A percentile compares a stretch with the other conserved stretches of the same genome.
Conservation (phyloP, 2,329 filamentous ascomycete species). For the Sordariomycetes sp. region DNA sequence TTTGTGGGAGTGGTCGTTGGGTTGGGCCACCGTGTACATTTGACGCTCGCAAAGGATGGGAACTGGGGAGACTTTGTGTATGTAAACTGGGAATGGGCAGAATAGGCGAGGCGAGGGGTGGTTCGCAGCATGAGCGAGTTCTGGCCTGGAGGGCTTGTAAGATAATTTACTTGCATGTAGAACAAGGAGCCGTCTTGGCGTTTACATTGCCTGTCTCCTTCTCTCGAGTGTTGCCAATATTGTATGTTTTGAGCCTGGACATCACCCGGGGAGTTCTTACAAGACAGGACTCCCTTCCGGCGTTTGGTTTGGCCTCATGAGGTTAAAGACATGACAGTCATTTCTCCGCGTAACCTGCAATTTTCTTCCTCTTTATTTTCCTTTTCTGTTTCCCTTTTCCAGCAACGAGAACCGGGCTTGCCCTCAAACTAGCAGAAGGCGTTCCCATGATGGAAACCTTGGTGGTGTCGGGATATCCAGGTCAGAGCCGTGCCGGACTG, state of each 20-base stretch:
- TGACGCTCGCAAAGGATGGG: not conserved
- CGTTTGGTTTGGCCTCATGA: not conserved
- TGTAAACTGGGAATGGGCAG: not conserved
- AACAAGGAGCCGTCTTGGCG: not conserved
- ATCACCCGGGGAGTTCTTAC: too few relatives aligned
- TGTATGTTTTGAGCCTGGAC: too few relatives aligned
- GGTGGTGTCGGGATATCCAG: too few relatives aligned
- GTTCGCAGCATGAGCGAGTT: not conserved
- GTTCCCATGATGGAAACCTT: too few relatives aligned
- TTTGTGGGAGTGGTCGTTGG: not conserved
- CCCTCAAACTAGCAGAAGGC: too few relatives aligned
- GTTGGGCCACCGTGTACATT: not conserved
- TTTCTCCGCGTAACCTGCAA: too few relatives aligned
- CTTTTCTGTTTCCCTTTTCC: too few relatives aligned
- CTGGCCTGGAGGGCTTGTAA: not conserved
- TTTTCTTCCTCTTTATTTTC: too few relatives aligned
- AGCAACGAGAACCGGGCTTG: too few relatives aligned
- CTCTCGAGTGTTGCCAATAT: too few relatives aligned
- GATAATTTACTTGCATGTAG: constrained; percentile 2
- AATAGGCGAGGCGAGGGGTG: not conserved
- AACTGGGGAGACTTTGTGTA: not conserved
- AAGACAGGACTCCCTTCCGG: not conserved
- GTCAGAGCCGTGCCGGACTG: too few relatives aligned
- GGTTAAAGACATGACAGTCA: too few relatives aligned
- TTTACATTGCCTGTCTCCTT: not conserved